Percentiles rank a stretch among this genome's conserved stretches.
Conservation (phyloP, 257 asterid genomes). For the Osmanthus fragrans region DNA sequence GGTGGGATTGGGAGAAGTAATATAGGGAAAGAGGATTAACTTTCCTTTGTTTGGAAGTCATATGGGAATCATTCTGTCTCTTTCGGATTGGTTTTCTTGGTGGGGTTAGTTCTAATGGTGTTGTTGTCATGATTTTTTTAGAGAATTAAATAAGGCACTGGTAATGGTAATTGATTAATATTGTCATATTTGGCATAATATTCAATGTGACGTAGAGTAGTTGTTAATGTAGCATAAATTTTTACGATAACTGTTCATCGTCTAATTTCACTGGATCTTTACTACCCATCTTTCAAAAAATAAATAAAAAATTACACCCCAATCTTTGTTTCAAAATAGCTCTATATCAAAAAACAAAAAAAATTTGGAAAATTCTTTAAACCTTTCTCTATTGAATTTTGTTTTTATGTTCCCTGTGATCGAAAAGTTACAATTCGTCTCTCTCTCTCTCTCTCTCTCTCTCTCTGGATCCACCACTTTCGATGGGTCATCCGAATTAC, state of each 20-base stretch:
- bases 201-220: too few species aligned
- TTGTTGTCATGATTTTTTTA: constrained; percentile 27
- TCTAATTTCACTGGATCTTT: constrained; percentile 55
- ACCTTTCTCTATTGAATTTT: background rate
- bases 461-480: constrained; percentile 42
- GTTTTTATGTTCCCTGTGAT: background rate
- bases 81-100: constrained; percentile 14
- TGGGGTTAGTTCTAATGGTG: constrained; percentile 28
- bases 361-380: background rate
- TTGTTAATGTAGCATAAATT: too few species aligned
- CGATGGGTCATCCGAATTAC: constrained; percentile 34
- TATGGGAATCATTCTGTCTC: constrained; percentile 26
- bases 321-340: background rate
- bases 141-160: background rate
- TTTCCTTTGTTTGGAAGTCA: constrained; percentile 56
- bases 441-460: background rate
- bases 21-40: constrained; percentile 31
- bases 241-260: constrained; percentile 59
- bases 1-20: constrained; percentile 19
- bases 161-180: background rate
- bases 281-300: constrained; percentile 37
- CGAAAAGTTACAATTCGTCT: background rate
- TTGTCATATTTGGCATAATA: background rate
- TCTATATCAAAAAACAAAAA: background rate
- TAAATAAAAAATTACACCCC: background rate